Evolutionary conservation across 192 early-diverging fungal genomes (phyloP).

Genomic region (Gigaspora rosea): DNA sequence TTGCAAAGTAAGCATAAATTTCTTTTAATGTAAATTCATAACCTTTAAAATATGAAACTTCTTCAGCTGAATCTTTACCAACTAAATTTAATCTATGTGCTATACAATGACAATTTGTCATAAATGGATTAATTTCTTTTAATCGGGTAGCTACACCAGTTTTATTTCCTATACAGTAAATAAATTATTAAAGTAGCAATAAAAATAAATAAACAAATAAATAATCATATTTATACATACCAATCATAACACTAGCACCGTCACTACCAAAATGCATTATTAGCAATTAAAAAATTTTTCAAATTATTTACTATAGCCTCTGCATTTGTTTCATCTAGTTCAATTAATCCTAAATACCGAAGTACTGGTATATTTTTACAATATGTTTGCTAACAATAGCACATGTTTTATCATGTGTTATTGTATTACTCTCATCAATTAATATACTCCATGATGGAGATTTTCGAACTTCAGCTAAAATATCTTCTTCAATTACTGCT

Average conservation of each 20-base stretch:
- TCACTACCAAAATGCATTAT: constrained; percentile 14
- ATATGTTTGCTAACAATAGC: constrained; percentile 7
- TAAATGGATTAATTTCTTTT: constrained; percentile 9
- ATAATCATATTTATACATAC: constrained; percentile 1
- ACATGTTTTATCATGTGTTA: constrained; percentile 7
- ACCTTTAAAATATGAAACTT: constrained; percentile 6
- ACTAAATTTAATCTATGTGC: constrained; percentile 3
- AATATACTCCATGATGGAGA: constrained; percentile 12
- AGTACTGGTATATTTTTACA: background rate
- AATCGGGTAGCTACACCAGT: background rate
- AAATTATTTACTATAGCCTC: background rate
- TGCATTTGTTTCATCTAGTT: background rate
- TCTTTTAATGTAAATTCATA: constrained; percentile 18
- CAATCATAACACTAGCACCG: background rate
- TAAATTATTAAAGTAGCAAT: background rate
- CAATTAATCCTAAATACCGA: constrained; percentile 4
- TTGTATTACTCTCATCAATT: constrained; percentile 19
- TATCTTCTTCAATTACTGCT: background rate
- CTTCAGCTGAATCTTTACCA: background rate
- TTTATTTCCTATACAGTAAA: background rate
- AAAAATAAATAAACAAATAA: background rate
- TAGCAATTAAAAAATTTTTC: constrained; percentile 3
- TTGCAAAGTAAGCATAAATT: constrained; percentile 1
- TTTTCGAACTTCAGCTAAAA: background rate
- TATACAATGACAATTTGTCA: constrained; percentile 4